phyloP scores from a whole-genome alignment of 2,329 filamentous ascomycete species.

The Sarocladium oryzae region DNA sequence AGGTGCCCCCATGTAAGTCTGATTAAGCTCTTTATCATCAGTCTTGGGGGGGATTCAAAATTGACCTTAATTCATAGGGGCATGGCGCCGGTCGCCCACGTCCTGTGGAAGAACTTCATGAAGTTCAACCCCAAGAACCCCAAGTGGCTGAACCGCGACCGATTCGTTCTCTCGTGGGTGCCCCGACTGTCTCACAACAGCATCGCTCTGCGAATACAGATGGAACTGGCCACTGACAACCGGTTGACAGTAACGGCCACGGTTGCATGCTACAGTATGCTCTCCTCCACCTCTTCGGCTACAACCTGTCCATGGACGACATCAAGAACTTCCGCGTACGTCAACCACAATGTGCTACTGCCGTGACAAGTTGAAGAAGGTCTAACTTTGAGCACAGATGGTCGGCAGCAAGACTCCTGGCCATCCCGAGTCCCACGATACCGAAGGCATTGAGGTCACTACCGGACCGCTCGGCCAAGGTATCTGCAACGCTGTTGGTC shows the following conservation, averaged over 20 bases:
- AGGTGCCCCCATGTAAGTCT: conserved; percentile 83
- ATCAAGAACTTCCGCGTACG: conserved; percentile 93
- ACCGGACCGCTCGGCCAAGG: conserved; percentile 97
- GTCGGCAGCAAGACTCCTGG: conserved; percentile 78
- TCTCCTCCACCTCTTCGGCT: conserved; percentile 94
- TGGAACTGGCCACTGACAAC: conserved; percentile 8
- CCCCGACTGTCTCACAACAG: not conserved
- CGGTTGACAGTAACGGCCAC: conserved; percentile 74
- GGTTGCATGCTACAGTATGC: conserved; percentile 99
- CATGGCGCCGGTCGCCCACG: conserved; percentile 92
- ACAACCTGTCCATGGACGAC: conserved; percentile 79
- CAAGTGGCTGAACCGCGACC: conserved; percentile 92
- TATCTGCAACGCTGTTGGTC: conserved; percentile 94
- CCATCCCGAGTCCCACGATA: conserved; percentile 95
- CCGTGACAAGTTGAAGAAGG: not conserved
- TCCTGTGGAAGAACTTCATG: conserved; percentile 99
- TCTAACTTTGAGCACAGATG: conserved; percentile 24
- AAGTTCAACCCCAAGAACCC: conserved; percentile 99
- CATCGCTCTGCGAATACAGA: not conserved
- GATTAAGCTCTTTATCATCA: not conserved
- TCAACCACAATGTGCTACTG: conserved; percentile 17
- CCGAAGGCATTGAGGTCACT: conserved; percentile 94
- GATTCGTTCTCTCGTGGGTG: conserved; percentile 97
- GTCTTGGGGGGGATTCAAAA: conserved; percentile 10
- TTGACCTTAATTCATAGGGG: conserved; percentile 43